phyloP scores from a whole-genome alignment of 208 protist species.

The Trypanosoma cruzi region DNA sequence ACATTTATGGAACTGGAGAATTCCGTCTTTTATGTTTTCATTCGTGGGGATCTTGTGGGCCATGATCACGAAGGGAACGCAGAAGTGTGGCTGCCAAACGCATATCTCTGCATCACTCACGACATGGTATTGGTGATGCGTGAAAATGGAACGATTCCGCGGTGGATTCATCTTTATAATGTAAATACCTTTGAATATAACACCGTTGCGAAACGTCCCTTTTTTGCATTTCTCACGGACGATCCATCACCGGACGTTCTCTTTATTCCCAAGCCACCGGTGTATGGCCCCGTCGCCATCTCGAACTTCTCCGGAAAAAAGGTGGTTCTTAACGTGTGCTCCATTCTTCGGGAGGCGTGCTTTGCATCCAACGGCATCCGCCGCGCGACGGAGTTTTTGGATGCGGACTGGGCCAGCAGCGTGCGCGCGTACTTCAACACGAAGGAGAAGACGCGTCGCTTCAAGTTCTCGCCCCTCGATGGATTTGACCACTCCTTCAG shows the following conservation, averaged over 20 bases:
- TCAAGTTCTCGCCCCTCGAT: constrained; percentile 37
- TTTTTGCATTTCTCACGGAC: constrained; percentile 59
- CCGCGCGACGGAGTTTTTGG: constrained; percentile 38
- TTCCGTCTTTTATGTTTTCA: constrained; percentile 62
- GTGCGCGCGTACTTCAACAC: constrained; percentile 40
- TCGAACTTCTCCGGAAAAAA: constrained; percentile 41
- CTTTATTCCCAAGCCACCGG: constrained; percentile 60
- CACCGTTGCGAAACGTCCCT: constrained; percentile 39
- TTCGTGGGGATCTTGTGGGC: constrained; percentile 60
- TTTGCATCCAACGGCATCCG: constrained; percentile 53
- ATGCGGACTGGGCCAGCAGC: constrained; percentile 13
- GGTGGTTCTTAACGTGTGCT: constrained; percentile 34
- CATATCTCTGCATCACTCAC: constrained; percentile 71
- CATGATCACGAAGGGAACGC: constrained; percentile 38
- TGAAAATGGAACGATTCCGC: constrained; percentile 57
- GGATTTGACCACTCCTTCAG: constrained; percentile 42
- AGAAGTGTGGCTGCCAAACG: constrained; percentile 24
- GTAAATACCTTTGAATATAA: constrained; percentile 61
- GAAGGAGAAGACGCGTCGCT: constrained; percentile 30
- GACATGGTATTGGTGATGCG: constrained; percentile 63
- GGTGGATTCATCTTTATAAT: constrained; percentile 56
- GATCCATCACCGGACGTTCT: constrained; percentile 52
- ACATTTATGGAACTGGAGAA: constrained; percentile 65
- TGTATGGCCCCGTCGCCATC: constrained; percentile 42
- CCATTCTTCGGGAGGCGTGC: constrained; percentile 56